These are phyloP conservation scores for Colletotrichum brevisporum DNA, from an alignment of 2,329 filamentous ascomycete genomes.

Conservation along the genomic window DNA sequence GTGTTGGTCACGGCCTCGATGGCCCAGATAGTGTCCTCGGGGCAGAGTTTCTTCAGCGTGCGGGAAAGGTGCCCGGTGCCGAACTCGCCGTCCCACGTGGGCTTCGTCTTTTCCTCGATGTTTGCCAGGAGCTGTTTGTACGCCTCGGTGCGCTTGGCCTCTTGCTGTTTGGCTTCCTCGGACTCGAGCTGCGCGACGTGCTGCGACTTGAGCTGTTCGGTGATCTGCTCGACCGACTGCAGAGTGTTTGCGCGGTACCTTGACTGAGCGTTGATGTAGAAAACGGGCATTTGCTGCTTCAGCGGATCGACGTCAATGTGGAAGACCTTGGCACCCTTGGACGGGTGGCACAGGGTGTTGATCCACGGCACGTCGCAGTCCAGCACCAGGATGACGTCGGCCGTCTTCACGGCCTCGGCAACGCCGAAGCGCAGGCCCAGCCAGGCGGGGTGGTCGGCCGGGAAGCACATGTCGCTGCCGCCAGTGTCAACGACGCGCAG, in stretches of 20 bases:
- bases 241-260: slow-evolving; percentile 77
- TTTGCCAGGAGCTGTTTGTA: slow-evolving; percentile 71
- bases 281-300: slow-evolving; percentile 81
- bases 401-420: slow-evolving; percentile 79
- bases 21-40: slow-evolving; percentile 76
- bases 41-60: slow-evolving; percentile 50
- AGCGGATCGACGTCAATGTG: slow-evolving; percentile 77
- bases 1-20: slow-evolving; percentile 85
- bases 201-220: slow-evolving; percentile 67
- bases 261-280: slow-evolving; percentile 76
- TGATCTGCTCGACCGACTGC: slow-evolving; percentile 78
- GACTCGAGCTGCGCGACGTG: slow-evolving; percentile 57
- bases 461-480: slow-evolving; percentile 87
- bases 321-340: slow-evolving; percentile 67
- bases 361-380: slow-evolving; percentile 97
- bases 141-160: slow-evolving; percentile 67
- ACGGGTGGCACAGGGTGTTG: slow-evolving; percentile 77
- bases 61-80: slow-evolving; percentile 58
- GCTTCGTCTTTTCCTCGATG: slow-evolving; percentile 70
- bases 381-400: slow-evolving; percentile 87
- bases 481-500: slow-evolving; percentile 82
- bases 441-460: slow-evolving; percentile 76
- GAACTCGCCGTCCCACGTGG: slow-evolving; percentile 69
- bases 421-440: slow-evolving; percentile 81
- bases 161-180: slow-evolving; percentile 57